A percentile compares a stretch with the other conserved stretches of the same genome.
Evolutionary conservation across 2,329 filamentous ascomycete species (phyloP).

Genomic region (Talaromyces sp.): DNA sequence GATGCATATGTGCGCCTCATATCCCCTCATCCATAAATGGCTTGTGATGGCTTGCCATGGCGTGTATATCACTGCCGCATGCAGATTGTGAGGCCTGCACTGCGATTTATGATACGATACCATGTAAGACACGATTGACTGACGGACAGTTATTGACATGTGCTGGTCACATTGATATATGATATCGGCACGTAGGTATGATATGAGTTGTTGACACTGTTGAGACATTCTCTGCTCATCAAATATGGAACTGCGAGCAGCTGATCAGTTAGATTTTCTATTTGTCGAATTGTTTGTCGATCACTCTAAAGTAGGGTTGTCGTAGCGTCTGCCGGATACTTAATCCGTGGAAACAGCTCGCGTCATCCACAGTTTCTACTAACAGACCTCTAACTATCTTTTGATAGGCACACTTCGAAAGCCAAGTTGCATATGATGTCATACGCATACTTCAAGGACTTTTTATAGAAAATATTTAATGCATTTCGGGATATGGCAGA

Average conservation of each 20-base stretch:
- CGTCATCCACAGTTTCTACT: not conserved
- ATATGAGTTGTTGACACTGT: not conserved
- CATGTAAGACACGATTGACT: not conserved
- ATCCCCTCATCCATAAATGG: not conserved
- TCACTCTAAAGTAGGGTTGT: not conserved
- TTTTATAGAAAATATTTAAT: not conserved
- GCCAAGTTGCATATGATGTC: not conserved
- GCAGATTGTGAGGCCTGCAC: constrained; percentile 16
- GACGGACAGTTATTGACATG: not conserved
- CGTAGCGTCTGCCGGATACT: not conserved
- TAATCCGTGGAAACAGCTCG: not conserved
- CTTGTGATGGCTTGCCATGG: not conserved
- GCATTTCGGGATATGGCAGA: not conserved
- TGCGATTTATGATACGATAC: not conserved
- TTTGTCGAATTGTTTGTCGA: not conserved
- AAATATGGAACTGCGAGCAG: not conserved
- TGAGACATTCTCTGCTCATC: not conserved
- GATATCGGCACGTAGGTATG: not conserved
- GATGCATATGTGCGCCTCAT: constrained; percentile 3
- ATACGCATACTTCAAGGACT: not conserved
- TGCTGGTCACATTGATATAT: not conserved
- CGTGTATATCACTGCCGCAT: constrained; percentile 9
- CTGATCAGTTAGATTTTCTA: not conserved
- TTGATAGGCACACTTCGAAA: not conserved
- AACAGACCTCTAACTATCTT: not conserved